Percentiles rank a stretch among this genome's conserved stretches.
phyloP scores from a whole-genome alignment of 2,329 filamentous ascomycete species.

The Penicillium sp. region DNA sequence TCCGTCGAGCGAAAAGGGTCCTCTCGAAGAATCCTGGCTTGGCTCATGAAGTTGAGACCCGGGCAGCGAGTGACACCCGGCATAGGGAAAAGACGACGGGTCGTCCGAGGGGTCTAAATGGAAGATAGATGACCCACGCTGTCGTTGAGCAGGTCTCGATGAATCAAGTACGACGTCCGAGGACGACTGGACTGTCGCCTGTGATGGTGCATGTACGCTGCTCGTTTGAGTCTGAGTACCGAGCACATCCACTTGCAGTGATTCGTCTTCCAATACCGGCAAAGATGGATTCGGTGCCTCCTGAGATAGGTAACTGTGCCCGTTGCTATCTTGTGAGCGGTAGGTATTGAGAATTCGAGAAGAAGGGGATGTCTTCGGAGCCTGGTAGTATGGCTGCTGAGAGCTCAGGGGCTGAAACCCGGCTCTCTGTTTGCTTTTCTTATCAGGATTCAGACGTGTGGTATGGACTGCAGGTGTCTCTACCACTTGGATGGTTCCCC shows the following conservation, averaged over 20 bases:
- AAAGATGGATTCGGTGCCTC: slow-evolving; percentile 13
- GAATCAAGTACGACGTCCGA: slow-evolving; percentile 27
- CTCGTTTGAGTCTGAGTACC: slow-evolving; percentile 29
- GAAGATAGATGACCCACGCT: slow-evolving; percentile 12
- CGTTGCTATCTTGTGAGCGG: slow-evolving; percentile 24
- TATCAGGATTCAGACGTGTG: slow-evolving; percentile 8
- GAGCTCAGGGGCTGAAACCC: background rate
- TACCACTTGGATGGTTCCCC: slow-evolving; percentile 33
- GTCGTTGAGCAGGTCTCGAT: slow-evolving; percentile 21
- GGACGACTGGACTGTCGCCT: slow-evolving; percentile 18
- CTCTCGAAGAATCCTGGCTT: slow-evolving; percentile 6
- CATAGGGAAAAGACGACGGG: slow-evolving; percentile 20
- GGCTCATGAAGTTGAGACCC: slow-evolving; percentile 8
- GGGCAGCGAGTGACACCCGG: slow-evolving; percentile 18
- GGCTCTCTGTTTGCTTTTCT: background rate
- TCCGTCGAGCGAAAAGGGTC: background rate
- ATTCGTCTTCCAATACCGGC: background rate
- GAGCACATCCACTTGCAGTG: slow-evolving; percentile 17
- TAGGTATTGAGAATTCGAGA: slow-evolving; percentile 38
- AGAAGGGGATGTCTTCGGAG: slow-evolving; percentile 34
- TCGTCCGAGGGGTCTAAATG: slow-evolving; percentile 13
- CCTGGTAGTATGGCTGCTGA: slow-evolving; percentile 23
- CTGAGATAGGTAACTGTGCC: slow-evolving; percentile 19
- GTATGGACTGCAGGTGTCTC: slow-evolving; percentile 30
- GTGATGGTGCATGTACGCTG: slow-evolving; percentile 17